Conservation (phyloP, 352 stramenopile genomes). For the Stramenopiles sp. region DNA sequence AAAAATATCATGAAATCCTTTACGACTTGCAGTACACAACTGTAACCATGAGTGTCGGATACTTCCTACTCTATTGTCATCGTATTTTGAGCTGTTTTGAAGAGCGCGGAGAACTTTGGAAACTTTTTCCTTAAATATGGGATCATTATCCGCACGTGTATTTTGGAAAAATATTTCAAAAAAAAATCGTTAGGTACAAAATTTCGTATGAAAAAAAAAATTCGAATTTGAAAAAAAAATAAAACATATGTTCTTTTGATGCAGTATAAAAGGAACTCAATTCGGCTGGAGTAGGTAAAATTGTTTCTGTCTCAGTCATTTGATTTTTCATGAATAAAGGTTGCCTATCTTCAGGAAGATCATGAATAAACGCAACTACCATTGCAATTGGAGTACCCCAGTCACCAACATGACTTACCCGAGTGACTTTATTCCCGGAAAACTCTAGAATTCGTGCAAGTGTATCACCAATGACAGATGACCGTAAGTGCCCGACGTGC, state of each 20-base stretch:
- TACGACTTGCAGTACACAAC: conserved; percentile 55
- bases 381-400: conserved; percentile 98
- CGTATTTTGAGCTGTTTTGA: conserved; percentile 80
- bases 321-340: too few relatives aligned
- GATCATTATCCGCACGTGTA: conserved; percentile 45
- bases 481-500: conserved; percentile 61
- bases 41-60: conserved; percentile 79
- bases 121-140: conserved; percentile 81
- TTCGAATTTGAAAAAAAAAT: too few relatives aligned
- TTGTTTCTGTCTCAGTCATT: too few relatives aligned
- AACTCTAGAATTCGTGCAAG: conserved; percentile 50
- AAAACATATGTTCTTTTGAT: too few relatives aligned
- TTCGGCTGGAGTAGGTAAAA: too few relatives aligned
- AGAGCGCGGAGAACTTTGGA: conserved; percentile 58
- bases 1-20: conserved; percentile 36
- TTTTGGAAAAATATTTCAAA: too few relatives aligned
- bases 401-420: conserved; percentile 66
- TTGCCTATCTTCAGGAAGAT: too few relatives aligned
- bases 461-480: conserved; percentile 56
- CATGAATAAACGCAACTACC: conserved; percentile 93
- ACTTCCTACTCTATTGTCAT: conserved; percentile 73
- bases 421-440: conserved; percentile 28
- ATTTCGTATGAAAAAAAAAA: too few relatives aligned
- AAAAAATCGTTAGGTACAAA: too few relatives aligned
- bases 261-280: too few relatives aligned